Conservation (phyloP, 352 stramenopile species). For the Globisporangium solare region DNA sequence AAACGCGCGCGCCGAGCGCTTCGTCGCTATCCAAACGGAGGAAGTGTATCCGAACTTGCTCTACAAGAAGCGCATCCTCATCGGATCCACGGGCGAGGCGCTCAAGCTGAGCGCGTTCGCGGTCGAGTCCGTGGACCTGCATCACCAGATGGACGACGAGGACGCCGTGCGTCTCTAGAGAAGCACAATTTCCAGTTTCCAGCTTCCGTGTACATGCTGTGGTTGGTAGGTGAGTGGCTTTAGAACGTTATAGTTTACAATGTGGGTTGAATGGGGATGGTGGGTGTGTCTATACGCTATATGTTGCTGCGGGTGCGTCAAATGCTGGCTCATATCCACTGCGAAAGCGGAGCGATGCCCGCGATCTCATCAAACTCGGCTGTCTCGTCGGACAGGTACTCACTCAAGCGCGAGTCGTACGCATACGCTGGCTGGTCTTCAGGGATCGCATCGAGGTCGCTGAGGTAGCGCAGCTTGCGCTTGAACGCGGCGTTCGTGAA, state of each 20-base stretch:
- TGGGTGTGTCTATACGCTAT: too few species aligned
- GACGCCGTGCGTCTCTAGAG: constrained; percentile 55
- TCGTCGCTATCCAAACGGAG: constrained; percentile 66
- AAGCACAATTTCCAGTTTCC: background rate
- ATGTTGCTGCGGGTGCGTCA: too few species aligned
- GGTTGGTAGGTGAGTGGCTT: too few species aligned
- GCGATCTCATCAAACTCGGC: background rate
- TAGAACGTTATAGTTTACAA: too few species aligned
- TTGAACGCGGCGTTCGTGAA: constrained; percentile 64
- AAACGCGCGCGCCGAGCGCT: constrained; percentile 56
- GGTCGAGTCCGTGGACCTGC: constrained; percentile 51
- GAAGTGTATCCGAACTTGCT: constrained; percentile 71
- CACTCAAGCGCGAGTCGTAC: constrained; percentile 1
- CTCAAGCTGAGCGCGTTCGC: constrained; percentile 70
- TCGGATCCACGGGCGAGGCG: constrained; percentile 61
- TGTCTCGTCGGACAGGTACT: background rate
- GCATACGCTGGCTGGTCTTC: constrained; percentile 17
- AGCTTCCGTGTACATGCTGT: too few species aligned
- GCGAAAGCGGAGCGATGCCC: constrained; percentile 6
- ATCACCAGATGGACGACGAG: constrained; percentile 66
- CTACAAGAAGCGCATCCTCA: constrained; percentile 74
- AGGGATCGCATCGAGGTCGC: constrained; percentile 30
- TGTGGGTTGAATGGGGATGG: too few species aligned
- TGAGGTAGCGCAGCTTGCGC: constrained; percentile 35
- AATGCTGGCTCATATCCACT: constrained; percentile 4